Conservation (phyloP, 257 asterid genomes). For the Solanum dulcamara region DNA sequence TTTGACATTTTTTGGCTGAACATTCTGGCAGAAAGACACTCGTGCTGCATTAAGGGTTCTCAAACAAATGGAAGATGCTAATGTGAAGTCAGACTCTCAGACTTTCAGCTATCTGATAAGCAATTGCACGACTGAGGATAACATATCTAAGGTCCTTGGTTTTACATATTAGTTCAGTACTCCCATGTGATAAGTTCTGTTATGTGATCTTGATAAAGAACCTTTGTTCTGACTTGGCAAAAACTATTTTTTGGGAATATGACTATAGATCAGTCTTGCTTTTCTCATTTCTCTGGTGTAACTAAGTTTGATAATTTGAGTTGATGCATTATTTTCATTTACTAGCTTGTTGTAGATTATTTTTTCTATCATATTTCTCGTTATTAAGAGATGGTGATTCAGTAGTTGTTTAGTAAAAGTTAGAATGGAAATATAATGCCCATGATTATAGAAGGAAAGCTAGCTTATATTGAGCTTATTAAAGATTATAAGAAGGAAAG, state of each 20-base stretch:
- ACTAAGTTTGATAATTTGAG: not conserved
- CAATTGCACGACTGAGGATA: conserved; percentile 51
- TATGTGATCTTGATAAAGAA: not conserved
- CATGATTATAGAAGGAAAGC: not conserved
- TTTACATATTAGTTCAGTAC: not conserved
- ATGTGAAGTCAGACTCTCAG: conserved; percentile 60
- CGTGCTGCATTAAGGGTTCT: conserved; percentile 48
- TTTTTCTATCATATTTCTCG: not conserved
- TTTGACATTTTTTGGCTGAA: conserved; percentile 16
- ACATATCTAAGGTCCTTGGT: conserved; percentile 50
- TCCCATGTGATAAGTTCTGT: not conserved
- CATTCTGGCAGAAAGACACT: conserved; percentile 54
- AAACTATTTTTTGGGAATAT: not conserved
- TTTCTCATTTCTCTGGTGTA: not conserved
- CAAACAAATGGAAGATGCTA: conserved; percentile 70
- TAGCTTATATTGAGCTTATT: not conserved
- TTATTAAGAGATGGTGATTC: not conserved
- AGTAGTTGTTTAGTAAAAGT: not conserved
- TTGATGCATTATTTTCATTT: not conserved
- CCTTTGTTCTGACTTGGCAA: not conserved
- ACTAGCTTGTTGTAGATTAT: not conserved
- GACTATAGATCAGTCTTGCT: not conserved
- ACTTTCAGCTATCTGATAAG: conserved; percentile 73
- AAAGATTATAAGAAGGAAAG: not conserved
- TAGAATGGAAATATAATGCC: not conserved